Evolutionary conservation across 2,329 filamentous ascomycete species (phyloP).

Genomic region (Aspergillus melleus): DNA sequence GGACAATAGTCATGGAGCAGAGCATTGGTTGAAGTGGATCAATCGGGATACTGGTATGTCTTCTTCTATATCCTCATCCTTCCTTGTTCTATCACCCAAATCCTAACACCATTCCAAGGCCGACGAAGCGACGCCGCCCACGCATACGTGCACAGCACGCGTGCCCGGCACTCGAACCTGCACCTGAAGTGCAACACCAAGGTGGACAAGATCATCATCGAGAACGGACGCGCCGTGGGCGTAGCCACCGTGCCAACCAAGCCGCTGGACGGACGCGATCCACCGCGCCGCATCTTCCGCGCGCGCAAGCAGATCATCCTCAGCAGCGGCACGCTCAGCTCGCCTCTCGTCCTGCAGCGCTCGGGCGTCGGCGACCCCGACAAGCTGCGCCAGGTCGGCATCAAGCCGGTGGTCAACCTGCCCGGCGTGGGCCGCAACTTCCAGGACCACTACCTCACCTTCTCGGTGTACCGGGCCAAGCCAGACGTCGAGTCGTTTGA

Average conservation of each 20-base stretch:
- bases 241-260: constrained; percentile 72
- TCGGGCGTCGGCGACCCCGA: constrained; percentile 72
- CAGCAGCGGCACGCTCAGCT: constrained; percentile 70
- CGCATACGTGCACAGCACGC: constrained; percentile 74
- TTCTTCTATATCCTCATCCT: not conserved
- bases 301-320: constrained; percentile 75
- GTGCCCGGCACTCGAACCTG: constrained; percentile 67
- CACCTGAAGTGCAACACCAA: constrained; percentile 75
- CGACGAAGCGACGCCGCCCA: constrained; percentile 76
- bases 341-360: constrained; percentile 72
- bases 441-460: constrained; percentile 74
- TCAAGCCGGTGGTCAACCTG: constrained; percentile 68
- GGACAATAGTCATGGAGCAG: constrained; percentile 60
- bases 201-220: constrained; percentile 73
- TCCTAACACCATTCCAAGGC: constrained; percentile 53
- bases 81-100: no score
- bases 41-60: constrained; percentile 58
- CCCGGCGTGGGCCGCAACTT: constrained; percentile 75
- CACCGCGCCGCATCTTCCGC: constrained; percentile 58
- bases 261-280: constrained; percentile 59
- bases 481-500: constrained; percentile 76
- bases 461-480: constrained; percentile 70
- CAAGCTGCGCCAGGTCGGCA: constrained; percentile 67
- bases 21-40: constrained; percentile 87
- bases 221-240: constrained; percentile 69